Conservation (phyloP, 306 rosid species). For the Clitoria ternatea region DNA sequence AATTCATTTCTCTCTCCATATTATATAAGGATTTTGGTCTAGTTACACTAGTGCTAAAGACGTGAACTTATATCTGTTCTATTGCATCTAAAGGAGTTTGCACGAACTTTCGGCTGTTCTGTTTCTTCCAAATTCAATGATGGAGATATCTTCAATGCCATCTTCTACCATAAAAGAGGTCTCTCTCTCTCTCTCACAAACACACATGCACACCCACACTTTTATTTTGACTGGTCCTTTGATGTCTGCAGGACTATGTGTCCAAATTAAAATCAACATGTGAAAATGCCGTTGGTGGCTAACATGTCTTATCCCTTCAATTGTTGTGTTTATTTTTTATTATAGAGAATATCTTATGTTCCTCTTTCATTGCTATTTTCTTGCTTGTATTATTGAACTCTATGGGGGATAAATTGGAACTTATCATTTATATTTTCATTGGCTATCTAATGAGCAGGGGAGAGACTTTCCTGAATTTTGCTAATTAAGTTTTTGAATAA, state of each 20-base stretch:
- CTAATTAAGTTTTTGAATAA: constrained; percentile 13
- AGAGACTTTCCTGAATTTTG: not conserved
- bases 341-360: constrained; percentile 7
- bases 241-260: not conserved
- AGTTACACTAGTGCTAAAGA: constrained; percentile 3
- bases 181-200: constrained; percentile 13
- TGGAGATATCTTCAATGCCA: constrained; percentile 32
- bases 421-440: not conserved
- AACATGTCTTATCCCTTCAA: not conserved
- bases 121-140: constrained; percentile 46
- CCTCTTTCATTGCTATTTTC: not conserved
- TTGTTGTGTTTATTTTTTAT: constrained; percentile 13
- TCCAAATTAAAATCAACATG: constrained; percentile 1
- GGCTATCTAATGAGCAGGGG: not conserved
- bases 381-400: not conserved
- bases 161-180: constrained; percentile 58
- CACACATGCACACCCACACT: not conserved
- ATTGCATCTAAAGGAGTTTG: constrained; percentile 66
- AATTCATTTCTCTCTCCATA: not conserved
- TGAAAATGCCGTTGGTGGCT: not conserved
- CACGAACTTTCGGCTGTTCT: constrained; percentile 76
- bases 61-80: constrained; percentile 36
- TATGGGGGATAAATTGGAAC: not conserved
- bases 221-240: constrained; percentile 5
- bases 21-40: not conserved